Base-by-base conservation (phyloP, 1,284 basidiomycete genomes). In the Ganoderma sinense region DNA sequence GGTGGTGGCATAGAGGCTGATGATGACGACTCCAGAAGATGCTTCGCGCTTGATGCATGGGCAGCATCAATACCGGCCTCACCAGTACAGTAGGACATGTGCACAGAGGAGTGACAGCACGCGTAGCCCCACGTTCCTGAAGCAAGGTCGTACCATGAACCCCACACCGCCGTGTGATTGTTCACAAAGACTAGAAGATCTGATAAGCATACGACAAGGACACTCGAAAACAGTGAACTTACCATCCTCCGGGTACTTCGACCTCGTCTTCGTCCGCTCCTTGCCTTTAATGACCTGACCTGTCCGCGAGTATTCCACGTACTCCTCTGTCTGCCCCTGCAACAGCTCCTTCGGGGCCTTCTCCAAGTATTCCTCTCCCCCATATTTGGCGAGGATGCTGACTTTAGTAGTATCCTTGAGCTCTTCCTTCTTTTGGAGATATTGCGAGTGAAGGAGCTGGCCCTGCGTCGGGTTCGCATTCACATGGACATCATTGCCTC, bases 401-500 rank as follows among this genome's bases (percentile, higher is more conserved):
- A 91, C 90, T 83, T 97, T 96, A 56, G 89, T 94, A 51, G 91
- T 89, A 75, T 96, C 95, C 80, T 95, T 96, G 63, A 97, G 84
- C 76, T 94, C 90, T 73, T 97, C 96, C 82, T 97, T 98, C 87
- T 96, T 97, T 77, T 97, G 86, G 75, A 89, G 89, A 84, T 94
- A 99, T 78, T 99, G 94, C 58, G 93, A 88, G 80, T 97, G 97
- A 60, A 98, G 85, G 33, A 97, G 86, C 82, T 98, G 93, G 69
- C 97, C 97, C 73, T 97, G 94, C 0, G 97, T 99, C 1, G 97
- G 97, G 77, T 98, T 98, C 60, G 98, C 95, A 77, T 98, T 96
- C 71, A 98, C 85, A 81, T 99, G 96, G 29, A 99, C 91, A 78
- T 98, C 96, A 78, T 97, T 97, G 1, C 98, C 98, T 7, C 94